Evolutionary conservation across 257 asterid genomes (phyloP).

Genomic region (Capsicum baccatum): DNA sequence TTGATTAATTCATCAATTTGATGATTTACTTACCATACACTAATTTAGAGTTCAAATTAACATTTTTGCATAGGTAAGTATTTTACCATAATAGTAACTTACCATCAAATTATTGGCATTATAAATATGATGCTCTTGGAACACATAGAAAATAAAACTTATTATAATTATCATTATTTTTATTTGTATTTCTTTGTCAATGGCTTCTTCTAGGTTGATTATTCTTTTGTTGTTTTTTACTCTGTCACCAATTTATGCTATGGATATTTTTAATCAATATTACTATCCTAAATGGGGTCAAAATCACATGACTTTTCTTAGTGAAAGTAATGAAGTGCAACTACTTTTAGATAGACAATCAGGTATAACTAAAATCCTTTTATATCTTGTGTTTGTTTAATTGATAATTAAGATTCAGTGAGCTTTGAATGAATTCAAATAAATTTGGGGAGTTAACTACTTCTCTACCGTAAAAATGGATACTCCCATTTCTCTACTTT

Average conservation of each 20-base stretch:
- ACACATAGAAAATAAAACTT: background rate
- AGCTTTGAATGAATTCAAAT: no score
- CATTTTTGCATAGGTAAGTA: background rate
- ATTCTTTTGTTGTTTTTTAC: background rate
- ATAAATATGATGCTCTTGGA: background rate
- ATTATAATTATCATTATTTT: background rate
- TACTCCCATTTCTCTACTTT: background rate
- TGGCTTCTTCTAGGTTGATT: background rate
- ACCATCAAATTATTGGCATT: background rate
- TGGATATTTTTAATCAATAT: background rate
- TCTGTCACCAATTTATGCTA: background rate
- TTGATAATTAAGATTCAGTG: background rate
- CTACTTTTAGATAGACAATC: background rate
- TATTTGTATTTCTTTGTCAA: background rate
- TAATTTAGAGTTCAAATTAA: background rate
- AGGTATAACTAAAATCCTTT: background rate
- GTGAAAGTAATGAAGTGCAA: constrained; percentile 15
- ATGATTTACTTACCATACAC: background rate
- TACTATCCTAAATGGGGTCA: background rate
- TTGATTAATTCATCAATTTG: background rate
- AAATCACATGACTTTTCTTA: background rate
- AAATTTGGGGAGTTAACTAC: no score
- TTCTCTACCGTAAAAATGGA: background rate
- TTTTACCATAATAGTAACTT: background rate
- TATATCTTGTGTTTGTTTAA: background rate